Conservation (phyloP, 345 rosid genomes). For the Dimocarpus longan region DNA sequence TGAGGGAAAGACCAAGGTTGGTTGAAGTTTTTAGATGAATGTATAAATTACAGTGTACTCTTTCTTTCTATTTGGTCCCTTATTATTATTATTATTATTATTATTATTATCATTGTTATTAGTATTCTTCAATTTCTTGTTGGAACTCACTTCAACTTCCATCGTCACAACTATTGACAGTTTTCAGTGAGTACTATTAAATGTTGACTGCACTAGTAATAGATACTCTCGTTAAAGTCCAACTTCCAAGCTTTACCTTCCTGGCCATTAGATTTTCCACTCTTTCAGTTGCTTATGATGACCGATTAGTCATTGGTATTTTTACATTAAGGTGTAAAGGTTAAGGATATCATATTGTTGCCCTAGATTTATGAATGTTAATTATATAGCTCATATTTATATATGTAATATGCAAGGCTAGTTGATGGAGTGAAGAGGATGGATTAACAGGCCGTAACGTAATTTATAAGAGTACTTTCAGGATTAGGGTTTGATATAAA, state of each 20-base stretch:
- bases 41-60: not conserved
- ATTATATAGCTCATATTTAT: no score
- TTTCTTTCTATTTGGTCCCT: not conserved
- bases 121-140: no score
- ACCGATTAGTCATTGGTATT: not conserved
- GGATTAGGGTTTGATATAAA: no score
- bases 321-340: not conserved
- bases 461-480: no score
- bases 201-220: not conserved
- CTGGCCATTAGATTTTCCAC: not conserved
- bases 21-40: not conserved
- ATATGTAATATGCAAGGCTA: no score
- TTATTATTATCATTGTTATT: no score
- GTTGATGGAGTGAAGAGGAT: no score
- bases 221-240: not conserved
- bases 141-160: not conserved
- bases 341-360: not conserved
- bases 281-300: not conserved
- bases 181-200: not conserved
- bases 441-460: no score
- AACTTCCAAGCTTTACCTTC: not conserved
- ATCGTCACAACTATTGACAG: not conserved
- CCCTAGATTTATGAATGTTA: not conserved
- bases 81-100: no score
- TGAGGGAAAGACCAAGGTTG: constrained; percentile 7